A percentile compares a stretch with the other conserved stretches of the same genome.
Conservation (phyloP, 2,329 filamentous ascomycete species). For the Penicillium concentricum region DNA sequence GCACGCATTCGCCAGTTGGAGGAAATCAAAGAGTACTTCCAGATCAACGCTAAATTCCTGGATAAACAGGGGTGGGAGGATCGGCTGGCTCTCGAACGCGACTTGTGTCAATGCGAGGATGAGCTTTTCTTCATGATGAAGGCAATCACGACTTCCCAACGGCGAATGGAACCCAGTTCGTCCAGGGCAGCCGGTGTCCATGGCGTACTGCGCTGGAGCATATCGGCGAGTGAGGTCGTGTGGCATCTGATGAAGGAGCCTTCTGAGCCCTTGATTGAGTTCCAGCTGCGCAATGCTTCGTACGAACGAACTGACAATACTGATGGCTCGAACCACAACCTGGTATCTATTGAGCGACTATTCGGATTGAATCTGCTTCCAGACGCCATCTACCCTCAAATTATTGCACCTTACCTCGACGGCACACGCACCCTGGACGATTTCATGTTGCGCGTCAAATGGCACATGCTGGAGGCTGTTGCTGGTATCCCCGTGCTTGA, state of each 20-base stretch:
- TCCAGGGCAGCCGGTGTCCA: slow-evolving; percentile 75
- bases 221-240: slow-evolving; percentile 91
- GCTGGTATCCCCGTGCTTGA: slow-evolving; percentile 97
- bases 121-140: slow-evolving; percentile 99
- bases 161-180: slow-evolving; percentile 67
- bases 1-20: slow-evolving; percentile 90
- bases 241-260: slow-evolving; percentile 93
- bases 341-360: slow-evolving; percentile 83
- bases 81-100: slow-evolving; percentile 80
- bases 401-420: slow-evolving; percentile 86
- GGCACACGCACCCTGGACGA: slow-evolving; percentile 59
- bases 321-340: slow-evolving; percentile 93
- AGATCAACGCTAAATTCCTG: slow-evolving; percentile 82
- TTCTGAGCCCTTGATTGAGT: slow-evolving; percentile 83
- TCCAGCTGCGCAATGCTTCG: slow-evolving; percentile 85
- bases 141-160: slow-evolving; percentile 93
- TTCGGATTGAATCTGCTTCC: slow-evolving; percentile 85
- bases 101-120: slow-evolving; percentile 86
- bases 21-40: slow-evolving; percentile 95
- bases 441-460: slow-evolving; percentile 91
- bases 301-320: slow-evolving; percentile 96
- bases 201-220: slow-evolving; percentile 84
- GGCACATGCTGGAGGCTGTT: slow-evolving; percentile 98
- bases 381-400: slow-evolving; percentile 90
- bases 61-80: slow-evolving; percentile 92